Base-by-base conservation (phyloP, 129 eudicot genomes). In the Artemisia tridentata region DNA sequence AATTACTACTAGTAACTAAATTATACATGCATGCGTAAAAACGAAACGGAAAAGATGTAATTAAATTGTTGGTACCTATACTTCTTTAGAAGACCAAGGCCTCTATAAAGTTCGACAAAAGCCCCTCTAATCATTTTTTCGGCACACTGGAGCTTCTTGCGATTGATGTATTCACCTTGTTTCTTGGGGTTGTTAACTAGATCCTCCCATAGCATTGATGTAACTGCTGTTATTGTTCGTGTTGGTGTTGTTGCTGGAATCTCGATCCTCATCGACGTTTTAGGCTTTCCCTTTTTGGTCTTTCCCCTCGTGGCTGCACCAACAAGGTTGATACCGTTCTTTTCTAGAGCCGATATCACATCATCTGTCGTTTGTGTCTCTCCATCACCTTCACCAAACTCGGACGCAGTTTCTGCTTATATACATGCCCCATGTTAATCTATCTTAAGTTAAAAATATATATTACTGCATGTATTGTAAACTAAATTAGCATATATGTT, bases 71-170 rank as follows among this genome's bases (percentile, higher is more conserved):
- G 3, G 21, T 86, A 90, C 99, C 99, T 87, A 77, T 90, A 95
- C 18, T 91, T 95, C 61, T 82, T 90, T 3, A 90, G 80, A 59
- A 95, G 83, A 64, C 97, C 96, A 79, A 95, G 97, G 61, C 96
- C 99, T 68, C 91, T 77, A 68, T 95, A 90, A 17, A 95, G 95
- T 51, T 90, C 99, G 29, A 95, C 91, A 67, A 87, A 90, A 11
- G 97, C 99, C 27, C 91, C 93, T 84, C 99, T 80, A 14, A 95
- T 95, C 91, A 95, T 90, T 76, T 95, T 95, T 65, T 90, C 95
- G 20, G 99, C 99, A 80, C 89, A 86, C 27, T 90, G 97, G 14
- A 90, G 84, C 80, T 90, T 95, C 80, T 90, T 95, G 53, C 95
- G 70, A 59, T 86, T 95, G 27, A 95, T 71, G 68, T 70, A 76